These are phyloP conservation scores for Aspergillus felis DNA, from an alignment of 2,329 filamentous ascomycete genomes.

Conservation along the genomic window DNA sequence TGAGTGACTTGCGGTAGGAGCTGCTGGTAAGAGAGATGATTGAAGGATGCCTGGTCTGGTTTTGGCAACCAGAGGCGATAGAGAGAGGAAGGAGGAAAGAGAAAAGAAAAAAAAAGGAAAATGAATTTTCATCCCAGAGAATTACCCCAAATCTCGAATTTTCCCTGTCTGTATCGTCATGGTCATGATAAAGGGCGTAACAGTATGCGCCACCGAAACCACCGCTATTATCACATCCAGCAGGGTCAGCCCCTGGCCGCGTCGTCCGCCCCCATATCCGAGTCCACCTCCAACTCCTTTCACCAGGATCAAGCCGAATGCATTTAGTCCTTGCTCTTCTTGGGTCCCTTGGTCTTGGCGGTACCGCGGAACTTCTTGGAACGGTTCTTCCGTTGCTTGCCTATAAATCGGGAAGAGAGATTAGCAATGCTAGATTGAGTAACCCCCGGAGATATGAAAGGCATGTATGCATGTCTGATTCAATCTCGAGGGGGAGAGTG, in stretches of 20 bases:
- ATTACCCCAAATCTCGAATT: constrained; percentile 3
- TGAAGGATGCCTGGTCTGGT: not conserved
- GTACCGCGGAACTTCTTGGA: constrained; percentile 97
- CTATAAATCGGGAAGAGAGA: constrained; percentile 49
- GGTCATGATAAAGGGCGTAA: constrained; percentile 9
- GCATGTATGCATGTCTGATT: not conserved
- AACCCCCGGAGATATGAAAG: not conserved
- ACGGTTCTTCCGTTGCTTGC: constrained; percentile 99
- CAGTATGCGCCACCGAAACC: not conserved
- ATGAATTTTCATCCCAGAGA: constrained; percentile 1
- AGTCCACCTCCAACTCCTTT: constrained; percentile 19
- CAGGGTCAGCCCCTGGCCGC: constrained; percentile 9
- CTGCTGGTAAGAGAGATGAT: not conserved
- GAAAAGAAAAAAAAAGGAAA: constrained; percentile 2
- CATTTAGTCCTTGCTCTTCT: constrained; percentile 82
- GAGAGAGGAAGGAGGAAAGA: not conserved
- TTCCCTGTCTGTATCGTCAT: constrained; percentile 8
- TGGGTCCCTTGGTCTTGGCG: constrained; percentile 96
- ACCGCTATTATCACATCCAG: constrained; percentile 15
- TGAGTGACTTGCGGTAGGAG: not conserved
- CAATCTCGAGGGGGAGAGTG: not conserved
- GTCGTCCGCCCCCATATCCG: constrained; percentile 2
- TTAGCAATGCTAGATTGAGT: not conserved
- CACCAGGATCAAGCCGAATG: constrained; percentile 21
- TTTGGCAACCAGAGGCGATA: not conserved